A percentile compares a stretch with the other conserved stretches of the same genome.
Conservation (phyloP, 1,284 basidiomycete species). For the Cryptococcus amylolentus region DNA sequence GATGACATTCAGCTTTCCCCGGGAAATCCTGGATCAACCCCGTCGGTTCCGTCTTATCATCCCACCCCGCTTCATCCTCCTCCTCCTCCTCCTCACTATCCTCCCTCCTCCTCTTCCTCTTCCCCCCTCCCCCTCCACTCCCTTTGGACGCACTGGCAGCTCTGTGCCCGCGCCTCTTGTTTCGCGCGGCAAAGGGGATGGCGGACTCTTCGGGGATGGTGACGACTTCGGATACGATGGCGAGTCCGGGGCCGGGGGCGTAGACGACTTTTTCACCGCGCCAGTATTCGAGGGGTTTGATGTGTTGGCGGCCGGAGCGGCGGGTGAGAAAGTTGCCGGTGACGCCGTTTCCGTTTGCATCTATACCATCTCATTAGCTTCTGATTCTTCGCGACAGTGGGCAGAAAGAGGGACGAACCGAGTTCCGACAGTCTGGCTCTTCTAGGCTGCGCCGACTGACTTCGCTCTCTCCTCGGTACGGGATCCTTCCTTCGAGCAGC, state of each 20-base stretch:
- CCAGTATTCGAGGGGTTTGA: constrained; percentile 85
- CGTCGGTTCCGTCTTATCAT: constrained; percentile 67
- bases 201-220: constrained; percentile 61
- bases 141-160: background rate
- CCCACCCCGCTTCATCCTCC: constrained; percentile 67
- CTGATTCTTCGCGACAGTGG: background rate
- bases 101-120: constrained; percentile 29
- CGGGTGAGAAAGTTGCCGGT: constrained; percentile 60
- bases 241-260: constrained; percentile 59
- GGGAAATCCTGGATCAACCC: constrained; percentile 70
- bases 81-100: constrained; percentile 27
- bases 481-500: constrained; percentile 1
- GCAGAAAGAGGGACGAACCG: constrained; percentile 6
- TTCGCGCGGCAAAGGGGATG: constrained; percentile 57
- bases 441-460: constrained; percentile 10
- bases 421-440: constrained; percentile 22
- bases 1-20: constrained; percentile 59
- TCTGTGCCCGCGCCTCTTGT: constrained; percentile 35
- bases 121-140: background rate
- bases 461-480: constrained; percentile 1
- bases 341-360: constrained; percentile 22
- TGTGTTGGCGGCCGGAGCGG: constrained; percentile 67
- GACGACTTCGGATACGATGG: constrained; percentile 76
- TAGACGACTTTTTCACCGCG: constrained; percentile 86
- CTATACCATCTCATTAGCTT: background rate